Conservation (phyloP, 1,284 basidiomycete species). For the Fomitopsis betulina region DNA sequence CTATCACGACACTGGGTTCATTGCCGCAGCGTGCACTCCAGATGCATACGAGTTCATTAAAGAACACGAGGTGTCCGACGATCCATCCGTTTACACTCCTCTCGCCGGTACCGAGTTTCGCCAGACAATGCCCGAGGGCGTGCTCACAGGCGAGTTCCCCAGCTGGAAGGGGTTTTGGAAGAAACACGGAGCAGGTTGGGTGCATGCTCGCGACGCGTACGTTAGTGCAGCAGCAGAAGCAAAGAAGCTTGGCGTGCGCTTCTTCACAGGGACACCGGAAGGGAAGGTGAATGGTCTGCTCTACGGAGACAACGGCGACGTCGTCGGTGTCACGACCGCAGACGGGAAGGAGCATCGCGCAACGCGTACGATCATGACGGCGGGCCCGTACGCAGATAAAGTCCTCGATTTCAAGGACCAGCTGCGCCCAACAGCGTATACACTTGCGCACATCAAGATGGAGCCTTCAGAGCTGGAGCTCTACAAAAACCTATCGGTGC, state of each 20-base stretch:
- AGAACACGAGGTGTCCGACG: background rate
- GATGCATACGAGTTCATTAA: background rate
- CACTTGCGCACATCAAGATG: background rate
- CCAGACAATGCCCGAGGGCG: background rate
- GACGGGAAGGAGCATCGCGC: background rate
- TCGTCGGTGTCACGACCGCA: background rate
- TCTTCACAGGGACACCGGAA: background rate
- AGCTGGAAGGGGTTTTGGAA: background rate
- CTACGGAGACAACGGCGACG: background rate
- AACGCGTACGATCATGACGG: background rate
- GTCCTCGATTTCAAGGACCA: background rate
- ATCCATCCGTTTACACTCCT: background rate
- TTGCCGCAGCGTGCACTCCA: background rate
- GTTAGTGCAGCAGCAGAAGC: background rate
- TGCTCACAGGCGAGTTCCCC: background rate
- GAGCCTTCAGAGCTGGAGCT: background rate
- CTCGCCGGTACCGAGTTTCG: background rate
- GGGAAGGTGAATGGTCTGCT: background rate
- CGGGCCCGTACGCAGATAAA: background rate
- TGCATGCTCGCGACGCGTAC: background rate
- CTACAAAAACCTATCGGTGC: background rate
- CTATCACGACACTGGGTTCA: background rate
- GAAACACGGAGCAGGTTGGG: background rate
- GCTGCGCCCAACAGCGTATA: background rate
- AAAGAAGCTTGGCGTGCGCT: background rate